Conservation (phyloP, 2,329 filamentous ascomycete species). For the Stromatinia cepivora region DNA sequence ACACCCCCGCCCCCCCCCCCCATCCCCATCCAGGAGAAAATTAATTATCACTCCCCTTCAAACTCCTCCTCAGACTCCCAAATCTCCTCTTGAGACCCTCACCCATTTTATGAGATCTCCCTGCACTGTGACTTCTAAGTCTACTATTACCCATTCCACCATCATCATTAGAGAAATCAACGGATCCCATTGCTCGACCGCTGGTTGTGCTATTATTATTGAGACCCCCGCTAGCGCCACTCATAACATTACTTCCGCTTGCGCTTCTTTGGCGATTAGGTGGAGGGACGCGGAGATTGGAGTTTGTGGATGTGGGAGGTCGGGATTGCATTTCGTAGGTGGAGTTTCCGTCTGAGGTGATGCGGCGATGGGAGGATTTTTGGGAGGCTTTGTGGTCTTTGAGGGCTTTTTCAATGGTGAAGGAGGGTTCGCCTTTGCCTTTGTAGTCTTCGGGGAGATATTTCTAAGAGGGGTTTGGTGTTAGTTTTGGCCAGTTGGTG, state of each 20-base stretch:
- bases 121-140: conserved; percentile 42
- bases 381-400: conserved; percentile 51
- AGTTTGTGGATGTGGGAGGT: conserved; percentile 27
- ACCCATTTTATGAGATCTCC: conserved; percentile 43
- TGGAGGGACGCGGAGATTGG: neutral
- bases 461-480: conserved; percentile 44
- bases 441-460: conserved; percentile 79
- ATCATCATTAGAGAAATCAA: conserved; percentile 15
- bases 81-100: conserved; percentile 56
- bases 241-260: conserved; percentile 40
- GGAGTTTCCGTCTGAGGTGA: conserved; percentile 39
- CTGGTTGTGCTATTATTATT: neutral
- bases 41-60: conserved; percentile 25
- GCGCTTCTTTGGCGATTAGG: conserved; percentile 47
- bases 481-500: conserved; percentile 12
- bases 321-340: conserved; percentile 53
- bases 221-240: neutral
- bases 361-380: conserved; percentile 43
- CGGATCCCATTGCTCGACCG: conserved; percentile 23
- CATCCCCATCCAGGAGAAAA: neutral
- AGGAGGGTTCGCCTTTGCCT: conserved; percentile 78
- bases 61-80: conserved; percentile 52
- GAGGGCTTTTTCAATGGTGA: conserved; percentile 65
- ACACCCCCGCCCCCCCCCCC: no score
- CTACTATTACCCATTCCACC: conserved; percentile 22